A percentile compares a stretch with the other conserved stretches of the same genome.
These are phyloP conservation scores for Saccharomycopsis sp. DNA, from an alignment of 805 yeast genomes.

Conservation along the genomic window DNA sequence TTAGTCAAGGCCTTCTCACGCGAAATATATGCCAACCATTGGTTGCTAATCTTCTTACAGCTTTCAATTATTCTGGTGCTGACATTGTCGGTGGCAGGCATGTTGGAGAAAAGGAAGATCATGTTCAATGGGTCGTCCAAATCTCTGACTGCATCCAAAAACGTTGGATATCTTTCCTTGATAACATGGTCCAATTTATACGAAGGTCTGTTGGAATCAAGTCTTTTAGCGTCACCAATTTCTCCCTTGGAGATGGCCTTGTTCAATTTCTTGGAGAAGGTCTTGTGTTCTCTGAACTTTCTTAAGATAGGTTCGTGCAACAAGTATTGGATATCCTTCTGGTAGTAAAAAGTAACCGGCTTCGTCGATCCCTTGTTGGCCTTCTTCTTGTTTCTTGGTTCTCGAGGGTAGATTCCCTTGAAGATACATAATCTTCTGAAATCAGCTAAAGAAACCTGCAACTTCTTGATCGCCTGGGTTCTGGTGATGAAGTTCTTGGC, in stretches of 20 bases:
- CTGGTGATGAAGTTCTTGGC: constrained; percentile 91
- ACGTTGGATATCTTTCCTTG: constrained; percentile 93
- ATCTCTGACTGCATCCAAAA: constrained; percentile 86
- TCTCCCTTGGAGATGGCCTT: constrained; percentile 91
- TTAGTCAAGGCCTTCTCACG: constrained; percentile 75
- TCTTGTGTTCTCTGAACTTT: constrained; percentile 92
- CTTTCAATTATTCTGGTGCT: constrained; percentile 77
- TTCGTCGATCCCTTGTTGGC: constrained; percentile 98
- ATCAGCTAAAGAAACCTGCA: constrained; percentile 92
- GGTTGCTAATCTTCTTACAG: constrained; percentile 81
- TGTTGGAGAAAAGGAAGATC: constrained; percentile 86
- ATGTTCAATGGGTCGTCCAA: constrained; percentile 92
- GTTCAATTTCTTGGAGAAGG: constrained; percentile 85
- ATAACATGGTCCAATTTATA: constrained; percentile 86
- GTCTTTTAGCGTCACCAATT: constrained; percentile 75
- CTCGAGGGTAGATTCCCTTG: constrained; percentile 97
- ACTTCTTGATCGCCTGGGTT: constrained; percentile 85
- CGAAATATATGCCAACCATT: constrained; percentile 93
- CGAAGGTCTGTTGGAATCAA: constrained; percentile 74
- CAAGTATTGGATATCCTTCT: constrained; percentile 90
- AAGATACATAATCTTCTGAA: constrained; percentile 95
- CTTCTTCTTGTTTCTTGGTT: constrained; percentile 90
- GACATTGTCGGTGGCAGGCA: constrained; percentile 89
- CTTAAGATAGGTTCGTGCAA: constrained; percentile 90
- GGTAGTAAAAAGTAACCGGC: constrained; percentile 88